A percentile compares a stretch with the other conserved stretches of the same genome.
phyloP scores from a whole-genome alignment of 1,284 basidiomycete species.

The Rhodotorula sp. region DNA sequence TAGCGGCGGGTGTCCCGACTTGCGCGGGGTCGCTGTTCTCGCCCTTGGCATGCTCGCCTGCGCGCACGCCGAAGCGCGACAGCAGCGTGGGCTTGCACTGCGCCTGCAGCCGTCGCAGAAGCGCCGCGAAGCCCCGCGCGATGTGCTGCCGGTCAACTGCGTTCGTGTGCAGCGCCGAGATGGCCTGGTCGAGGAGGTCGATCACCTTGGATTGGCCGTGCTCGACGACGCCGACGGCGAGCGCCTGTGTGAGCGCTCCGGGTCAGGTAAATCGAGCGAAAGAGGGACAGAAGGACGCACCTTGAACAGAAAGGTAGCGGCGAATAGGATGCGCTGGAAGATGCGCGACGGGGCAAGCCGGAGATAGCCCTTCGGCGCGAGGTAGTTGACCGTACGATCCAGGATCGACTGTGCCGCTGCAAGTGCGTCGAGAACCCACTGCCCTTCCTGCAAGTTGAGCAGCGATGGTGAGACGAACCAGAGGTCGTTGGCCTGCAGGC shows the following conservation, averaged over 20 bases:
- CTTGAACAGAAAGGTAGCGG: constrained; percentile 40
- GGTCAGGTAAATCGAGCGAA: too few species aligned
- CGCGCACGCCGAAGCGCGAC: constrained; percentile 30
- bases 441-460: constrained; percentile 42
- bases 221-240: constrained; percentile 42
- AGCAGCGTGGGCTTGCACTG: constrained; percentile 39
- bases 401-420: constrained; percentile 41
- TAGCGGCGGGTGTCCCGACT: constrained; percentile 1
- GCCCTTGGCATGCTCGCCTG: neutral
- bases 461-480: constrained; percentile 40
- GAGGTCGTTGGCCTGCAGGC: constrained; percentile 27
- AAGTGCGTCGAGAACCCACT: constrained; percentile 41
- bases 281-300: neutral
- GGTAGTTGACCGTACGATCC: constrained; percentile 34
- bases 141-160: constrained; percentile 37
- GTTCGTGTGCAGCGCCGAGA: constrained; percentile 30
- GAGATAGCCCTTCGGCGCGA: constrained; percentile 38
- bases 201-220: constrained; percentile 36
- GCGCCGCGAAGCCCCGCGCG: constrained; percentile 33
- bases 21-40: neutral
- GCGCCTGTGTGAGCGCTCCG: constrained; percentile 21
- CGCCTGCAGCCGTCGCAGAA: constrained; percentile 35
- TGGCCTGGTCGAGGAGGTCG: constrained; percentile 33
- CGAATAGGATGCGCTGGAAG: constrained; percentile 40
- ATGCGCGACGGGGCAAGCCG: constrained; percentile 35